These are phyloP conservation scores for Diplocarpon mali DNA, from an alignment of 2,329 filamentous ascomycete genomes.

Conservation along the genomic window DNA sequence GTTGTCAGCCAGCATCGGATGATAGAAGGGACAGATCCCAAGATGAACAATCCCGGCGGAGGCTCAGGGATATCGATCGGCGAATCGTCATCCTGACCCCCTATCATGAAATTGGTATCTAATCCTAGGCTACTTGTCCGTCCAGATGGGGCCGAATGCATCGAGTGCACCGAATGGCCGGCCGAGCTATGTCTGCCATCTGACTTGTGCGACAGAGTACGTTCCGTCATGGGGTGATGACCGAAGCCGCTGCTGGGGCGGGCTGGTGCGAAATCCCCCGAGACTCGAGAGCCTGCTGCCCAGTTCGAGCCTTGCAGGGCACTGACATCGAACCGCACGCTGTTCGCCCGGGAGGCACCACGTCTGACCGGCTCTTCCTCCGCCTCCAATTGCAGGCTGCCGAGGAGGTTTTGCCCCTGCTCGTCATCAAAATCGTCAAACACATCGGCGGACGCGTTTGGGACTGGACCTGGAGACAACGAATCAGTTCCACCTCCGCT, in stretches of 20 bases:
- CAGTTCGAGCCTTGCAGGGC: conserved; percentile 81
- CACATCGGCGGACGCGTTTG: conserved; percentile 68
- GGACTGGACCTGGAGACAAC: conserved; percentile 55
- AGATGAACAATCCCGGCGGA: conserved; percentile 71
- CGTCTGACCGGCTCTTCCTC: conserved; percentile 79
- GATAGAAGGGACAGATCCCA: conserved; percentile 85
- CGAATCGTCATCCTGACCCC: conserved; percentile 54
- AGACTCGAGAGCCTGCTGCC: conserved; percentile 71
- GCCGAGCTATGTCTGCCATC: conserved; percentile 90
- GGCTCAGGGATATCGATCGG: conserved; percentile 63
- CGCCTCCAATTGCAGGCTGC: conserved; percentile 71
- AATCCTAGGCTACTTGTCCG: conserved; percentile 82
- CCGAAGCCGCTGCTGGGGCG: conserved; percentile 72
- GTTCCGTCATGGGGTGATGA: conserved; percentile 73
- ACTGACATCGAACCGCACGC: conserved; percentile 94
- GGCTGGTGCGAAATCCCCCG: conserved; percentile 67
- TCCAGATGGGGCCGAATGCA: conserved; percentile 63
- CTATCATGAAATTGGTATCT: conserved; percentile 58
- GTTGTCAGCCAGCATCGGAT: conserved; percentile 91
- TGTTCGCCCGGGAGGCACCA: conserved; percentile 87
- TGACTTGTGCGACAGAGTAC: conserved; percentile 87
- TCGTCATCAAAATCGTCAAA: conserved; percentile 84
- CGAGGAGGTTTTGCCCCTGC: conserved; percentile 68
- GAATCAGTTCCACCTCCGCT: not conserved
- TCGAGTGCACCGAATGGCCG: conserved; percentile 65